Conservation (phyloP, 2,329 filamentous ascomycete genomes). For the Neonectria ditissima region DNA sequence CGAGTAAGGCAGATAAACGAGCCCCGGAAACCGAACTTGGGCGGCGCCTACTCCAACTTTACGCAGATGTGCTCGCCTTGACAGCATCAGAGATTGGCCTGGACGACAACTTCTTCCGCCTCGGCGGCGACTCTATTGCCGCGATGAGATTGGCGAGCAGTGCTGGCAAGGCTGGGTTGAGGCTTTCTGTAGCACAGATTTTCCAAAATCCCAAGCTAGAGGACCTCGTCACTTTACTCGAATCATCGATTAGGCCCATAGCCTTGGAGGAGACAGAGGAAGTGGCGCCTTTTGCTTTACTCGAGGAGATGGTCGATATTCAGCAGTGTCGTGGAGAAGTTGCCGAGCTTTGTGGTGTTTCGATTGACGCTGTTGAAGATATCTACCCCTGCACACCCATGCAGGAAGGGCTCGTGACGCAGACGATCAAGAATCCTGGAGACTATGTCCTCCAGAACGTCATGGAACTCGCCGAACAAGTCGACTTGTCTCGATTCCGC, state of each 20-base stretch:
- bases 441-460: slow-evolving; percentile 24
- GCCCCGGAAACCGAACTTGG: slow-evolving; percentile 6
- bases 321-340: neutral
- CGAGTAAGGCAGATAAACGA: slow-evolving; percentile 3
- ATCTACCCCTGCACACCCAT: slow-evolving; percentile 62
- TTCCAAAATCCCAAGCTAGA: slow-evolving; percentile 19
- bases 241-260: neutral
- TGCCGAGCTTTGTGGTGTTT: slow-evolving; percentile 7
- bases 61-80: slow-evolving; percentile 10
- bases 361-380: slow-evolving; percentile 52
- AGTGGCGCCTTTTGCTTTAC: slow-evolving; percentile 2
- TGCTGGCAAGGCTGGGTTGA: slow-evolving; percentile 10
- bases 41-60: slow-evolving; percentile 6
- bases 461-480: neutral
- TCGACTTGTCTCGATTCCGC: slow-evolving; percentile 6
- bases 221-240: slow-evolving; percentile 3
- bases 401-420: slow-evolving; percentile 62
- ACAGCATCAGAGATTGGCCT: slow-evolving; percentile 11
- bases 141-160: slow-evolving; percentile 20
- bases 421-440: slow-evolving; percentile 46
- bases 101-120: slow-evolving; percentile 13
- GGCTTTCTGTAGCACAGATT: slow-evolving; percentile 11
- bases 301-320: neutral
- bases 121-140: slow-evolving; percentile 25
- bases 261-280: neutral